Evolutionary conservation across 176 grass and related monocot species (phyloP), one percentile per base, ranked within the genome.

Genomic region (Microstegium vimineum): DNA sequence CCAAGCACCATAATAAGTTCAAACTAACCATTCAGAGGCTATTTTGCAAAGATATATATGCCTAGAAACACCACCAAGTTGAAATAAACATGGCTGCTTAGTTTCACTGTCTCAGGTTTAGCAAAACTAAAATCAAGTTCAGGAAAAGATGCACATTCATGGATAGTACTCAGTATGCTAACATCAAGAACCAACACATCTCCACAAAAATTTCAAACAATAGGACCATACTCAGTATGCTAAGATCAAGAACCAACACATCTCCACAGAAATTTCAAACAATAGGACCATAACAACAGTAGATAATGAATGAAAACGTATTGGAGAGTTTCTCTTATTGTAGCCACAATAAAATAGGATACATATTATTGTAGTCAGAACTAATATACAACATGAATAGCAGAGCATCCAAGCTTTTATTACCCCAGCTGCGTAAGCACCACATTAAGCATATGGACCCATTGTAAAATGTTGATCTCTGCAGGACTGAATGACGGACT

Each of bases 391-490:
- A 3, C 31, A 74, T 51, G 47, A 57, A 60, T 13, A 73, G 5
- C 18, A 37, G 41, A 62, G 6, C 57, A 90, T 66, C 43, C 27
- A 73, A 71, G 27, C 36, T 72, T 74, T 72, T 86, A 72, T 89
- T 82, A 22, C 34, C 42, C 64, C 2, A 14, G 43, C 22, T 63
- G 54, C 1, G 2, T 54, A 75, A 70, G 86, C 33, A 72, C 18
- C 2, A 69, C 30, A 67, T 41, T 70, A 15, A 15, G 52, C n/a
- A n/a, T n/a, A n/a, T n/a, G n/a, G n/a, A n/a, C n/a, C n/a, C n/a
- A n/a, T n/a, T n/a, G n/a, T n/a, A 60, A 25, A 47, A 14, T 30
- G 69, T n/a, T 3, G 56, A 9, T 60, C 51, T 54, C 56, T 8
- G 17, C n/a, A 10, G 14, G 25, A 49, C 43, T 20, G 43, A 10